These are phyloP conservation scores for Citrus cavaleriei DNA, from an alignment of 345 rosid species.

Conservation along the genomic window DNA sequence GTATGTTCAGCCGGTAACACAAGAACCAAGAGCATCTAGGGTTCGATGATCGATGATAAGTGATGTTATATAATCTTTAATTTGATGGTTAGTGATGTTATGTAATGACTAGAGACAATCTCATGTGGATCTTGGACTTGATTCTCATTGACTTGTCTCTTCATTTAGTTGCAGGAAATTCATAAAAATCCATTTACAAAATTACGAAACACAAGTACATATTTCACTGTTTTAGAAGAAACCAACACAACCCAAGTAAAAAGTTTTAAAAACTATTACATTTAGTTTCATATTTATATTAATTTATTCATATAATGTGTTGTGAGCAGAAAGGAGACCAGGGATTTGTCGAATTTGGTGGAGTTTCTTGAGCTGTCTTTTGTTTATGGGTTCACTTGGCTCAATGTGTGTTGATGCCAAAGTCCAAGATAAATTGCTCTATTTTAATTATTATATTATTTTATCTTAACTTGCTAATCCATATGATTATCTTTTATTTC, in stretches of 20 bases:
- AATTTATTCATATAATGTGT: neutral
- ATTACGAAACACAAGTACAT: neutral
- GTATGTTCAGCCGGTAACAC: conserved; percentile 24
- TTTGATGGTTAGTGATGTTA: neutral
- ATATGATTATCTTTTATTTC: neutral
- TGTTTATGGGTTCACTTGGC: conserved; percentile 35
- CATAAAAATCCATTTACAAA: conserved; percentile 2
- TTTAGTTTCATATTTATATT: neutral
- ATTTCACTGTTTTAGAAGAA: conserved; percentile 6
- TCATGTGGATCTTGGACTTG: conserved; percentile 33
- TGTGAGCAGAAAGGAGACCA: neutral
- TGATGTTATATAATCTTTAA: neutral
- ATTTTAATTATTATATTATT: neutral
- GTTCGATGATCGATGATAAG: conserved; percentile 8
- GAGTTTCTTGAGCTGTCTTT: conserved; percentile 29
- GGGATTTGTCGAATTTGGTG: conserved; percentile 55
- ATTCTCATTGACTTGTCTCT: conserved; percentile 22
- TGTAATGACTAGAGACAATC: conserved; percentile 4
- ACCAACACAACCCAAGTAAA: neutral
- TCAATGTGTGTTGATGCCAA: conserved; percentile 21
- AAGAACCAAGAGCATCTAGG: conserved; percentile 22
- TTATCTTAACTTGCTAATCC: conserved; percentile 33
- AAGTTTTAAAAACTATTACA: no score
- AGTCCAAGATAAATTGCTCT: conserved; percentile 21
- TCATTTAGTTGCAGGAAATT: conserved; percentile 8